Evolutionary conservation across 768 basidiomycete species (phyloP).

Genomic region (Russula olivacea): DNA sequence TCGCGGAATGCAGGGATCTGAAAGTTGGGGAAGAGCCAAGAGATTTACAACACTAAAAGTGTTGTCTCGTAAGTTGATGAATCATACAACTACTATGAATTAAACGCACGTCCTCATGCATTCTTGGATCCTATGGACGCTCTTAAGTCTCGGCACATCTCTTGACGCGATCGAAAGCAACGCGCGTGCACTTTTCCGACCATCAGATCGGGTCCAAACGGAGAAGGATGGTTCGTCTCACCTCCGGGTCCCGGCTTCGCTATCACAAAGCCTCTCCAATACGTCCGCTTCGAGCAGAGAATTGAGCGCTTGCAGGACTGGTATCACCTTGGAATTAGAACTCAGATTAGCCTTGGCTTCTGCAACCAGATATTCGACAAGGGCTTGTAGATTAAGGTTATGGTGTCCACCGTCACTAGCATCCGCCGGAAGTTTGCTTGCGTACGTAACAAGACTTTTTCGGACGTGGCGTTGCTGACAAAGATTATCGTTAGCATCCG

Average conservation of each 20-base stretch:
- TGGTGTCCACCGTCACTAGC: conserved; percentile 34
- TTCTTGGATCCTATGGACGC: conserved; percentile 70
- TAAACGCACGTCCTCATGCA: conserved; percentile 75
- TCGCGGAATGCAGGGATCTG: conserved; percentile 38
- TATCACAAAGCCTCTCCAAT: conserved; percentile 44
- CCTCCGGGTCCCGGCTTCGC: conserved; percentile 46
- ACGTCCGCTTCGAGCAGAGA: conserved; percentile 65
- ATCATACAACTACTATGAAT: not conserved
- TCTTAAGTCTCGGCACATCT: conserved; percentile 69
- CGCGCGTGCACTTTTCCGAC: conserved; percentile 41
- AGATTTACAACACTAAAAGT: conserved; percentile 56
- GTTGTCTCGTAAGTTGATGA: not conserved
- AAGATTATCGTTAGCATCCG: conserved; percentile 24
- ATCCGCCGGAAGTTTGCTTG: conserved; percentile 43
- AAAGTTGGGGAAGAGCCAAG: conserved; percentile 46
- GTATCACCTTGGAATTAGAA: conserved; percentile 74
- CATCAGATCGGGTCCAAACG: not conserved
- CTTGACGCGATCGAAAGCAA: conserved; percentile 53
- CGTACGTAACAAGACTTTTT: conserved; percentile 53
- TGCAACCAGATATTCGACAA: conserved; percentile 53
- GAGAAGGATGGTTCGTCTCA: conserved; percentile 32
- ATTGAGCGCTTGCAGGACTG: conserved; percentile 70
- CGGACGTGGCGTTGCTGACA: conserved; percentile 64
- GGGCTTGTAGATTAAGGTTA: conserved; percentile 44
- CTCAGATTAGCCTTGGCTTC: conserved; percentile 48